Percentiles rank a stretch among this genome's conserved stretches.
Evolutionary conservation across 2,329 filamentous ascomycete species (phyloP).

Genomic region (Nannizzia gypsea): DNA sequence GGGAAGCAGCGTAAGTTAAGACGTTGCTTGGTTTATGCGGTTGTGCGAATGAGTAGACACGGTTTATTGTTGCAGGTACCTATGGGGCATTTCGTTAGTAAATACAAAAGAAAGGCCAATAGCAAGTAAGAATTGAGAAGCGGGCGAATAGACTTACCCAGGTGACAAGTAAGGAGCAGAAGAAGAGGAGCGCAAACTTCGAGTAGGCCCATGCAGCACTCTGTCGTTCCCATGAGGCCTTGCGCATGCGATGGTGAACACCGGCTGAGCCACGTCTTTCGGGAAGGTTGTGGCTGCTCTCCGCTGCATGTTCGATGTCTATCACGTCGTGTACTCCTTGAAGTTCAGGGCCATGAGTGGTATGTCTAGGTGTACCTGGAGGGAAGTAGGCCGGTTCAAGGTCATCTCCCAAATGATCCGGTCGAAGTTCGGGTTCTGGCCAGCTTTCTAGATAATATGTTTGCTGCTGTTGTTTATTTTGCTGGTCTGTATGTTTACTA

Average conservation of each 20-base stretch:
- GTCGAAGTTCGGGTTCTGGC: background rate
- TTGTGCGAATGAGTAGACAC: constrained; percentile 57
- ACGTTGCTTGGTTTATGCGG: constrained; percentile 41
- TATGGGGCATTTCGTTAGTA: background rate
- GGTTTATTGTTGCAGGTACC: constrained; percentile 58
- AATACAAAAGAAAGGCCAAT: background rate
- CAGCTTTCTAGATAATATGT: background rate
- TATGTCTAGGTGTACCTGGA: background rate
- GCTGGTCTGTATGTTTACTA: background rate
- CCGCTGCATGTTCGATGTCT: background rate
- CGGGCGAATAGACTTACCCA: constrained; percentile 22
- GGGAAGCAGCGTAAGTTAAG: constrained; percentile 57
- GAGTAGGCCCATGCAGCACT: constrained; percentile 30
- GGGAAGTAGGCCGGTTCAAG: background rate
- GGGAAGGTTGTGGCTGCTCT: background rate
- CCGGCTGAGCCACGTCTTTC: background rate
- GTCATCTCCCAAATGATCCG: background rate
- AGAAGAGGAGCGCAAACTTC: constrained; percentile 31
- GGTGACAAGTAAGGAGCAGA: constrained; percentile 32
- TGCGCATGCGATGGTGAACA: constrained; percentile 2
- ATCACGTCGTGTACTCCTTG: background rate
- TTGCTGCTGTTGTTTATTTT: background rate
- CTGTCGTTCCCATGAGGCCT: constrained; percentile 21
- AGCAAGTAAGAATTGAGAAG: too few species aligned
- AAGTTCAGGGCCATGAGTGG: background rate